Evolutionary conservation across 2,329 filamentous ascomycete species (phyloP).

Genomic region (Polytolypa hystricis): DNA sequence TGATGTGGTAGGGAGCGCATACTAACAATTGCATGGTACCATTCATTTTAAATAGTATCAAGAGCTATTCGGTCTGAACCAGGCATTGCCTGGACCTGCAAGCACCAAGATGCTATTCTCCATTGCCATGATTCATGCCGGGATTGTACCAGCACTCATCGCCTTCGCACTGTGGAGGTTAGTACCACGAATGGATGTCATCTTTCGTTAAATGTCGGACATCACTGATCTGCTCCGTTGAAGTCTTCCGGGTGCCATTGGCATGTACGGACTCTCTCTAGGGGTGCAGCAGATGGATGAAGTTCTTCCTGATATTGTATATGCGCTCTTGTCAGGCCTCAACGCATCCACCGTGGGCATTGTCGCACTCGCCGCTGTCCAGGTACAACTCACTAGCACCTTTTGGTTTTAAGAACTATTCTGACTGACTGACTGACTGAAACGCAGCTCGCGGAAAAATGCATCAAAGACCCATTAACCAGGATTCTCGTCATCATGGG

Average conservation of each 20-base stretch:
- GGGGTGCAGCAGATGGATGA: slow-evolving; percentile 52
- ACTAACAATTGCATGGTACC: not conserved
- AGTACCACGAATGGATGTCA: slow-evolving; percentile 6
- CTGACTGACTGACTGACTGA: slow-evolving; percentile 7
- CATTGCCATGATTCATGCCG: slow-evolving; percentile 53
- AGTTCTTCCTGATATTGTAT: slow-evolving; percentile 50
- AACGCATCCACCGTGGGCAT: slow-evolving; percentile 64
- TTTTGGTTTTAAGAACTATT: not conserved
- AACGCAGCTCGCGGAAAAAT: slow-evolving; percentile 51
- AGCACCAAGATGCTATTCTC: slow-evolving; percentile 64
- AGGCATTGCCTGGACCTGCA: slow-evolving; percentile 55
- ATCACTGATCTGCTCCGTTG: not conserved
- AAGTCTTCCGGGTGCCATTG: slow-evolving; percentile 57
- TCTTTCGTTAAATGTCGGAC: slow-evolving; percentile 2
- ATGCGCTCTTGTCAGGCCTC: slow-evolving; percentile 59
- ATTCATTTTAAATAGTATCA: slow-evolving; percentile 44
- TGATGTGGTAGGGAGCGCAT: not conserved
- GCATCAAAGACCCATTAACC: slow-evolving; percentile 54
- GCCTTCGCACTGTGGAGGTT: slow-evolving; percentile 56
- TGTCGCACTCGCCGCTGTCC: slow-evolving; percentile 57
- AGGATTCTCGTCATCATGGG: slow-evolving; percentile 53
- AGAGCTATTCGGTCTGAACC: slow-evolving; percentile 59
- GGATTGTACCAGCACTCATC: slow-evolving; percentile 46
- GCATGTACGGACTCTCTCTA: slow-evolving; percentile 57
- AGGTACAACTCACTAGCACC: slow-evolving; percentile 14